Percentiles rank a stretch among this genome's conserved stretches.
These are phyloP conservation scores for Penicillium cosmopolitanum DNA, from an alignment of 495 filamentous ascomycete species.

Conservation along the genomic window DNA sequence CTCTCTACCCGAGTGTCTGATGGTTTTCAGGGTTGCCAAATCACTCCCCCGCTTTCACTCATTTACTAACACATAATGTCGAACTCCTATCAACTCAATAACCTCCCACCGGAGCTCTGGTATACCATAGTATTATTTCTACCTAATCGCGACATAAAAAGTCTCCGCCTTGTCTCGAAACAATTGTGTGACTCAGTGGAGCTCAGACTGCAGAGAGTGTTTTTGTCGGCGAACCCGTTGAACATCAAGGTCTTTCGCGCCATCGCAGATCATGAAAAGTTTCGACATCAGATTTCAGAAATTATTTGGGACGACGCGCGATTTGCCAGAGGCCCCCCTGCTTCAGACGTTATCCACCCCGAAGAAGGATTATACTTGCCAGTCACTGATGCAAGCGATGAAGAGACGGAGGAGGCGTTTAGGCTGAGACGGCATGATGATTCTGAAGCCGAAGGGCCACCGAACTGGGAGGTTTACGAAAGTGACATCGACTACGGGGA, in stretches of 20 bases:
- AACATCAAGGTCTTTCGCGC: conserved; percentile 19
- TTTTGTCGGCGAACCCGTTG: conserved; percentile 18
- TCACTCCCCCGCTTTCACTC: not conserved
- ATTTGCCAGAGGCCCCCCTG: conserved; percentile 13
- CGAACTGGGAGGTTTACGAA: not conserved
- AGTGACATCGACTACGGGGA: conserved; percentile 5
- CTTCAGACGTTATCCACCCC: not conserved
- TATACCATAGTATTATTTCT: conserved; percentile 5
- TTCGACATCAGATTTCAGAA: conserved; percentile 21
- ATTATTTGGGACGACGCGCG: conserved; percentile 36
- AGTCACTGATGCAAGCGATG: conserved; percentile 10
- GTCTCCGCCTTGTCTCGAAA: conserved; percentile 13
- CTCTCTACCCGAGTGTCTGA: not conserved
- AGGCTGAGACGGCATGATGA: not conserved
- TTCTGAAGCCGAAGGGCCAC: conserved; percentile 6
- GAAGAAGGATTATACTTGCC: not conserved
- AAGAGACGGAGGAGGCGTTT: conserved; percentile 10
- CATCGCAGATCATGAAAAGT: conserved; percentile 11
- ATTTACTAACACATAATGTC: not conserved
- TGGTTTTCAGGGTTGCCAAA: not conserved
- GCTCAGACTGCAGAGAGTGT: conserved; percentile 11
- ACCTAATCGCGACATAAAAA: conserved; percentile 16
- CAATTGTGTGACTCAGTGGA: conserved; percentile 6
- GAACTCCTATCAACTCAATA: conserved; percentile 2
- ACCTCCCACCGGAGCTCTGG: conserved; percentile 5